A percentile compares a stretch with the other conserved stretches of the same genome.
Evolutionary conservation across 192 early-diverging fungal species (phyloP).

Genomic region (Coemansia sp.): DNA sequence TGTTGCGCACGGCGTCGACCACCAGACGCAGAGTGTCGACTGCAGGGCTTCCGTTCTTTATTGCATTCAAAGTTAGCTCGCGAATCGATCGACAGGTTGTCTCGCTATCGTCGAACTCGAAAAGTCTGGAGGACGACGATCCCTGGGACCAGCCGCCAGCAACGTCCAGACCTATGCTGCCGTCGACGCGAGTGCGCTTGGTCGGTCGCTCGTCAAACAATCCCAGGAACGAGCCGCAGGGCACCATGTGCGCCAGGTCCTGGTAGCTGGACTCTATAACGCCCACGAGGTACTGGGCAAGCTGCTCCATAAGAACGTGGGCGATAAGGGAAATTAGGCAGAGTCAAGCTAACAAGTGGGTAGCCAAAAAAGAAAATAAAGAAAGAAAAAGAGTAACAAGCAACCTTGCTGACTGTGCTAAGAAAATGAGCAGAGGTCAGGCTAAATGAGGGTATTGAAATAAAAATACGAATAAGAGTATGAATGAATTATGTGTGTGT

Average conservation of each 20-base stretch:
- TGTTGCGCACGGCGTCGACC: slow-evolving; percentile 41
- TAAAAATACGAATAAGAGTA: too few relatives aligned
- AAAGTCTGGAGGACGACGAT: neutral
- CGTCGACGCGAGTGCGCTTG: slow-evolving; percentile 32
- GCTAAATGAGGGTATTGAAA: too few relatives aligned
- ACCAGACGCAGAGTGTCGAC: slow-evolving; percentile 35
- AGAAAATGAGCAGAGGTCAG: too few relatives aligned
- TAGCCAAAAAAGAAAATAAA: neutral
- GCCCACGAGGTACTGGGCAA: slow-evolving; percentile 31
- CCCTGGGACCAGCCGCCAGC: neutral
- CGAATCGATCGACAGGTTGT: slow-evolving; percentile 27
- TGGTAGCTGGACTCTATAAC: slow-evolving; percentile 51
- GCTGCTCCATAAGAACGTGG: slow-evolving; percentile 28
- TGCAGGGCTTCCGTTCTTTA: slow-evolving; percentile 10
- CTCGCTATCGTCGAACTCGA: slow-evolving; percentile 52
- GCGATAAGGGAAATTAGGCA: neutral
- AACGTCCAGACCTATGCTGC: neutral
- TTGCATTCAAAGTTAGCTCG: slow-evolving; percentile 26
- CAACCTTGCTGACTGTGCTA: too few relatives aligned
- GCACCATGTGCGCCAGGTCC: slow-evolving; percentile 47
- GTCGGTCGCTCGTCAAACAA: slow-evolving; percentile 52
- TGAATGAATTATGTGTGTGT: too few relatives aligned
- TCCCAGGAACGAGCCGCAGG: slow-evolving; percentile 49
- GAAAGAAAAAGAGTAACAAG: neutral
- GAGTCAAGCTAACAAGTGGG: neutral